Evolutionary conservation across 192 early-diverging fungal species (phyloP), one percentile per base, ranked within the genome.

Genomic region (Polychytrium aggregatum): DNA sequence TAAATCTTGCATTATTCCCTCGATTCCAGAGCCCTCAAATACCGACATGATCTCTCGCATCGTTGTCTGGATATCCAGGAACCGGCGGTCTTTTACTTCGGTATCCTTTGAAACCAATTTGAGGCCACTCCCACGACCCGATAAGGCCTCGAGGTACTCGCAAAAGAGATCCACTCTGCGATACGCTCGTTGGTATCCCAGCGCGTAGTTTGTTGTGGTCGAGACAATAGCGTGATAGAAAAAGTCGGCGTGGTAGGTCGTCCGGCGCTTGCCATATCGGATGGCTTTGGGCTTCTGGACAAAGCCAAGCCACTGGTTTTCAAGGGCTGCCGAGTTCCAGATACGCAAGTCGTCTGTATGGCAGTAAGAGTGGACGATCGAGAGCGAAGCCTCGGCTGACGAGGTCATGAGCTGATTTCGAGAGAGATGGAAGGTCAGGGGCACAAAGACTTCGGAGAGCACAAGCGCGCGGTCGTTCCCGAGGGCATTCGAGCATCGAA

Each of bases 91-190:
- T 21, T 40, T 4, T 4, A 33, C 31, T 4, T 20, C n/a, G 18
- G 50, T 9, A 8, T 8, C 6, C 9, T 1, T 52, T 8, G 38
- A 27, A 5, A 39, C 21, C 26, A 38, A 18, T 24, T 21, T 41
- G 11, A 17, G 6, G 44, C 53, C 13, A 64, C 51, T 24, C 44
- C 37, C 10, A 58, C 37, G 3, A 68, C n/a, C n/a, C n/a, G n/a
- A n/a, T n/a, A n/a, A n/a, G n/a, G n/a, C n/a, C n/a, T n/a, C 71
- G 16, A 67, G 36, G 16, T 54, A 44, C 35, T 73, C 71, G 21
- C 49, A 59, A 14, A 64, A 46, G 2, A 49, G 33, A 20, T 62
- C 60, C 26, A 62, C 22, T 11, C 36, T 28, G 17, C 56, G 16
- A 50, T 53, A 17, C 47, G 41, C 7, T 35, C 9, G 13, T 52